These are phyloP conservation scores for Xylariaceae sp. DNA, from an alignment of 2,329 filamentous ascomycete genomes.

Conservation along the genomic window DNA sequence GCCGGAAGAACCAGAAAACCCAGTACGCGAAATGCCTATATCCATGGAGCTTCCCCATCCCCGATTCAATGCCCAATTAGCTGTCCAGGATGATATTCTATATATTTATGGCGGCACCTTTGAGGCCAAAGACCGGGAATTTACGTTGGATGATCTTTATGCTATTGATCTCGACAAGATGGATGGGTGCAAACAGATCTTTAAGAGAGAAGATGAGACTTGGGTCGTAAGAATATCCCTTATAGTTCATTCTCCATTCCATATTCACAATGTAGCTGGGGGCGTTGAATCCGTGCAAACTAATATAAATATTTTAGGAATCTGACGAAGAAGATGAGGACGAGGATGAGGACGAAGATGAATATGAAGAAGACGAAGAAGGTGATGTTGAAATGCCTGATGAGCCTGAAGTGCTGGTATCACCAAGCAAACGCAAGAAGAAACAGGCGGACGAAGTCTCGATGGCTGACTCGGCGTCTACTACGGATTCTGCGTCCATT, in stretches of 20 bases:
- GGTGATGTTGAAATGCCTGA: conserved; percentile 60
- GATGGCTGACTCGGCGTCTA: conserved; percentile 42
- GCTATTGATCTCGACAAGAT: conserved; percentile 92
- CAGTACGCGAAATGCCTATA: conserved; percentile 65
- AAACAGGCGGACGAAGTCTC: conserved; percentile 49
- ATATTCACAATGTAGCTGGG: conserved; percentile 41
- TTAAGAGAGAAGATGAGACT: conserved; percentile 79
- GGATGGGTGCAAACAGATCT: conserved; percentile 91
- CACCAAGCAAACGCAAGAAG: conserved; percentile 60
- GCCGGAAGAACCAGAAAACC: conserved; percentile 58
- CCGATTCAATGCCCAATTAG: conserved; percentile 87
- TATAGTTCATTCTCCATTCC: conserved; percentile 20
- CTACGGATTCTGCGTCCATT: conserved; percentile 37
- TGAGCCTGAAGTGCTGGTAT: conserved; percentile 49
- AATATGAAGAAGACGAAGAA: conserved; percentile 56
- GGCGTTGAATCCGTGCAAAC: conserved; percentile 1
- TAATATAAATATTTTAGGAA: conserved; percentile 46
- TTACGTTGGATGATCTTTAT: conserved; percentile 94
- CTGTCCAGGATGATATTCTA: conserved; percentile 88
- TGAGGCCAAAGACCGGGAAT: conserved; percentile 93
- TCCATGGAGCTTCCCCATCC: conserved; percentile 84
- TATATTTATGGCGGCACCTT: conserved; percentile 96
- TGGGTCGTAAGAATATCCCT: conserved; percentile 65
- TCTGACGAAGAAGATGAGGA: conserved; percentile 53
- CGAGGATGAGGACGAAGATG: conserved; percentile 52